Base-by-base conservation (phyloP, 768 basidiomycete species). In the Calocera cornea region DNA sequence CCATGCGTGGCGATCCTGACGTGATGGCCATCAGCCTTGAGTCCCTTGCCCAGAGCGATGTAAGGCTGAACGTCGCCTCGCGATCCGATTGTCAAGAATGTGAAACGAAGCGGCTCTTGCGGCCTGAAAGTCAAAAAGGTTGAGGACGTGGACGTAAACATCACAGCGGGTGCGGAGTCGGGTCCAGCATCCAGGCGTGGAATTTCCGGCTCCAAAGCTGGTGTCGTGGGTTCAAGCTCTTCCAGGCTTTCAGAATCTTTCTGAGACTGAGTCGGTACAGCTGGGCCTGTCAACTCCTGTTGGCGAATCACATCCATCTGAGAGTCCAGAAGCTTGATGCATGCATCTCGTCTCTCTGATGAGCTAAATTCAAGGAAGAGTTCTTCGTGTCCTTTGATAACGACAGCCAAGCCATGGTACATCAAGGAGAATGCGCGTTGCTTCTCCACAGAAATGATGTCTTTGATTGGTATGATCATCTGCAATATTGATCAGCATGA, bases 51-150 rank as follows among this genome's bases (percentile, higher is more conserved):
- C 10, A 99, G 81, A 1, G 97, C 88, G 72, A 99, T 98, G 74
- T 98, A 99, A 12, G 95, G 95, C 76, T 99, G 95, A 10, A 98
- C 97, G 75, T 99, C 95, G 65, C 95, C 95, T 64, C 95, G 84
- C 24, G 92, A 94, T 5, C 95, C 95, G 71, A 99, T 97, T 0
- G 95, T 97, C 69, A 98, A 78, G 78, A 95, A 93, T 0, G 97
- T 97, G 73, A 99, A 91, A 72, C 86, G 88, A 69, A 99, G 77
- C 1, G 90, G 80, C 71, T 89, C 83, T 72, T 84, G 83, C 1
- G 95, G 97, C 76, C 93, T 95, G 80, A 99, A 99, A 5, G 93
- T 95, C 70, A 99, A 78, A 79, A 98, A 97, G 1, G 95, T 95
- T 1, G 92, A 93, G 0, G 92, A 92, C n/a, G 89, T 87, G 12